A percentile compares a stretch with the other conserved stretches of the same genome.
These are phyloP conservation scores for Sclerotinia borealis DNA, from an alignment of 2,329 filamentous ascomycete genomes.

Conservation along the genomic window DNA sequence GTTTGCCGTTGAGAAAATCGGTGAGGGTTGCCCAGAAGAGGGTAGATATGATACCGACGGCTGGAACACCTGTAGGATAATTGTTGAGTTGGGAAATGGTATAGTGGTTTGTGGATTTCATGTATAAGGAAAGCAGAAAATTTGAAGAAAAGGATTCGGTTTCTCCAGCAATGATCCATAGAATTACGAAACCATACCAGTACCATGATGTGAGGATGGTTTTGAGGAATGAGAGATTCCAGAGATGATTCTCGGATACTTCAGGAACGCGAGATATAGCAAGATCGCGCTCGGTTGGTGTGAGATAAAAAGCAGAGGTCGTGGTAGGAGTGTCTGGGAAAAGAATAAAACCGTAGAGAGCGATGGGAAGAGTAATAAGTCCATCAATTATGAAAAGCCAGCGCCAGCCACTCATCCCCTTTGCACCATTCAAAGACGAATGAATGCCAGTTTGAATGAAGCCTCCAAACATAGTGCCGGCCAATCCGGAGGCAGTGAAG, in stretches of 20 bases:
- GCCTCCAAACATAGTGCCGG: conserved; percentile 56
- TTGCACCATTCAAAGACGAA: conserved; percentile 32
- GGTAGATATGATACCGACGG: conserved; percentile 46
- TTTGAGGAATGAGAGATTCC: conserved; percentile 43
- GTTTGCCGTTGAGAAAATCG: conserved; percentile 55
- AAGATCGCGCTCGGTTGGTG: conserved; percentile 36
- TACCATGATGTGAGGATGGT: conserved; percentile 54
- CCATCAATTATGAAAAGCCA: conserved; percentile 49
- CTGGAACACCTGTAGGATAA: conserved; percentile 47
- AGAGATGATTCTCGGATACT: conserved; percentile 38
- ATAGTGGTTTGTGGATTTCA: conserved; percentile 42
- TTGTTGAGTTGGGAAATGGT: conserved; percentile 46
- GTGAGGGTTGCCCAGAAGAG: conserved; percentile 65
- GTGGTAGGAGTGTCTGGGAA: conserved; percentile 41
- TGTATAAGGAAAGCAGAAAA: conserved; percentile 46
- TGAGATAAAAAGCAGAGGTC: conserved; percentile 39
- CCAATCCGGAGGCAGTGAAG: conserved; percentile 54
- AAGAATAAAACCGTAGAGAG: conserved; percentile 46
- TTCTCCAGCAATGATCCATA: conserved; percentile 67
- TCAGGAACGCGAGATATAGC: conserved; percentile 41
- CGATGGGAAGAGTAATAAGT: conserved; percentile 50
- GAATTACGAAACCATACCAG: conserved; percentile 59
- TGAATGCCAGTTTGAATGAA: conserved; percentile 48
- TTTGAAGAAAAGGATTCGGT: conserved; percentile 66
- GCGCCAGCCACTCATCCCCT: conserved; percentile 47